Evolutionary conservation across 441 rosid genomes (phyloP).

Genomic region (Arabidopsis lyrata): DNA sequence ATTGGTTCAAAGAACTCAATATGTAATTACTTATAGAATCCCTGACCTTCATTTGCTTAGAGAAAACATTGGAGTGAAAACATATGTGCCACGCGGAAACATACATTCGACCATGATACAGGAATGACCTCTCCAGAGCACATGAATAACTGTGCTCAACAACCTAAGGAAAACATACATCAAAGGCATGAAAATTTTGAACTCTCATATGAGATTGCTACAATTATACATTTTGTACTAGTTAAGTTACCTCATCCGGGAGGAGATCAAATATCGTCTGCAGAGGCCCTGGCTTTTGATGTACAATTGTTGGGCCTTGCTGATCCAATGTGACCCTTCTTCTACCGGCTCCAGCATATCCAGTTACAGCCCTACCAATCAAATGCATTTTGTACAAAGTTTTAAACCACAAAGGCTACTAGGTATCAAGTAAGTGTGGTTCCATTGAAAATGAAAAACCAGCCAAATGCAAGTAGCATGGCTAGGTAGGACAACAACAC

Average conservation of each 20-base stretch:
- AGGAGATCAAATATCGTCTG: conserved; percentile 92
- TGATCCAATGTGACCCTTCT: conserved; percentile 75
- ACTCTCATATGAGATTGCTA: conserved; percentile 24
- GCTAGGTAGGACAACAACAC: not conserved
- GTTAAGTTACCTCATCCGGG: conserved; percentile 80
- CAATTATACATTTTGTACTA: conserved; percentile 12
- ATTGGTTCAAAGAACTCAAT: conserved; percentile 17
- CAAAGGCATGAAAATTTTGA: not conserved
- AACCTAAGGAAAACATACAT: conserved; percentile 58
- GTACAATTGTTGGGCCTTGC: conserved; percentile 93
- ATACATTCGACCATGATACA: conserved; percentile 98
- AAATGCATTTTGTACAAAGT: conserved; percentile 24
- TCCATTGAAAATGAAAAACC: conserved; percentile 5
- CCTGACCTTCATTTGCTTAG: conserved; percentile 98
- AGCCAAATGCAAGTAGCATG: conserved; percentile 14
- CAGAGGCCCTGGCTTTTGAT: conserved; percentile 95
- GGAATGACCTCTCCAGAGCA: conserved; percentile 97
- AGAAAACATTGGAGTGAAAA: conserved; percentile 98
- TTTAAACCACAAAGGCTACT: conserved; percentile 19
- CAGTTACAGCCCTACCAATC: conserved; percentile 63
- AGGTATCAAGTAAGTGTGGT: conserved; percentile 2
- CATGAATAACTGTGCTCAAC: conserved; percentile 94
- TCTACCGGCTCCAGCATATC: conserved; percentile 78
- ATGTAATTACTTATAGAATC: conserved; percentile 4
- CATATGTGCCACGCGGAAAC: conserved; percentile 99